Evolutionary conservation across 2,329 filamentous ascomycete genomes (phyloP).

Genomic region (Fusarium mundagurra): DNA sequence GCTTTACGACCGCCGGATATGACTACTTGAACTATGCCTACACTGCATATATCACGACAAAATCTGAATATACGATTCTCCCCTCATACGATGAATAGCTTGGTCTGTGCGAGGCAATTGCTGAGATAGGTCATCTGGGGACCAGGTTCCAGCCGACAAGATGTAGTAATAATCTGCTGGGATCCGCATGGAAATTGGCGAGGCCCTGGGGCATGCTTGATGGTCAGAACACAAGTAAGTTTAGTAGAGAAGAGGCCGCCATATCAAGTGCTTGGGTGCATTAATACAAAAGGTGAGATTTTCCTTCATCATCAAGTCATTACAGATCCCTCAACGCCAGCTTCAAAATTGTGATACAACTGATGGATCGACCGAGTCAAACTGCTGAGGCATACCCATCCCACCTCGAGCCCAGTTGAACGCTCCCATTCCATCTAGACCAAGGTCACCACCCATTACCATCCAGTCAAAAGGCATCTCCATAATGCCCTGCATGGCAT

Average conservation of each 20-base stretch:
- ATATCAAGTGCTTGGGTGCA: not conserved
- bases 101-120: not conserved
- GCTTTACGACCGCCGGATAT: not conserved
- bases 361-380: slow-evolving; percentile 30
- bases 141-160: not conserved
- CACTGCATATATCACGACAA: not conserved
- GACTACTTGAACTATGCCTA: not conserved
- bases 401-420: slow-evolving; percentile 27
- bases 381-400: slow-evolving; percentile 15
- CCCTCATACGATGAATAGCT: not conserved
- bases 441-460: slow-evolving; percentile 28
- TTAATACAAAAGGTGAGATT: slow-evolving; percentile 4
- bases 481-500: slow-evolving; percentile 37
- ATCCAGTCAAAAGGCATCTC: slow-evolving; percentile 43
- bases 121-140: not conserved
- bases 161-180: not conserved
- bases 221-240: not conserved
- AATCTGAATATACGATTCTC: not conserved
- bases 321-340: not conserved
- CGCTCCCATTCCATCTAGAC: slow-evolving; percentile 36
- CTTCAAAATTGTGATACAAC: slow-evolving; percentile 24
- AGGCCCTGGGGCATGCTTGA: not conserved
- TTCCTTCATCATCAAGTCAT: not conserved
- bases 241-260: not conserved
- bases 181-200: not conserved